A percentile compares a stretch with the other conserved stretches of the same genome.
Conservation (phyloP, 2,329 filamentous ascomycete species). For the Hymenoscyphus repandus region DNA sequence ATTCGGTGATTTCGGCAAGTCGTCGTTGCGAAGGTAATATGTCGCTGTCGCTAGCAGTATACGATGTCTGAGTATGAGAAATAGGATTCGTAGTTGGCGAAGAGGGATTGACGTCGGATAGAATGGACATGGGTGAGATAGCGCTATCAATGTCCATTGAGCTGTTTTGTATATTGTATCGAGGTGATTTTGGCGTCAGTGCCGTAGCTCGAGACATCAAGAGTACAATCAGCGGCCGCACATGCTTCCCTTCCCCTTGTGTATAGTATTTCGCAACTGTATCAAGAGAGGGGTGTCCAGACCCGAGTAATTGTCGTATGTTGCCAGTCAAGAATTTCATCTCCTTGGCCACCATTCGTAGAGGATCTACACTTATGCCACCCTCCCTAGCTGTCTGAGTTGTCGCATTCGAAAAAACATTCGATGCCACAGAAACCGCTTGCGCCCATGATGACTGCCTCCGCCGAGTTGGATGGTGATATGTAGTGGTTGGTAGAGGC, state of each 20-base stretch:
- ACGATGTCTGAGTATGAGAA: constrained; percentile 31
- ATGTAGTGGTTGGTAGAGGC: constrained; percentile 16
- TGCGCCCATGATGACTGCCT: constrained; percentile 68
- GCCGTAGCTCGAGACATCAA: constrained; percentile 94
- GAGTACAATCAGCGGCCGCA: constrained; percentile 88
- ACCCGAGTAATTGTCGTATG: constrained; percentile 87
- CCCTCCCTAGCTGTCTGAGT: constrained; percentile 52
- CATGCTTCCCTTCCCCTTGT: constrained; percentile 91
- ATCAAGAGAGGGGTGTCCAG: constrained; percentile 89
- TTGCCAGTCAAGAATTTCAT: constrained; percentile 95
- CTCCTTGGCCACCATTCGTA: constrained; percentile 88
- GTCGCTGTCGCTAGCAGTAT: constrained; percentile 45
- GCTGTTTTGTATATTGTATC: constrained; percentile 32
- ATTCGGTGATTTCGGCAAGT: constrained; percentile 91
- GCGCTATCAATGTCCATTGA: constrained; percentile 48
- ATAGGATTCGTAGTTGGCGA: constrained; percentile 46
- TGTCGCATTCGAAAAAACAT: constrained; percentile 64
- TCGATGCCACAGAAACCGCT: constrained; percentile 64
- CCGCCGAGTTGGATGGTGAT: constrained; percentile 37
- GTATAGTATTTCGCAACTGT: constrained; percentile 98
- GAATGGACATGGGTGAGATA: constrained; percentile 54
- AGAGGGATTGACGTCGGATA: constrained; percentile 79
- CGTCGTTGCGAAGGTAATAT: constrained; percentile 92
- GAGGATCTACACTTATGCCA: constrained; percentile 75
- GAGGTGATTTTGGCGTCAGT: constrained; percentile 60